phyloP scores from a whole-genome alignment of 495 filamentous ascomycete species.

The Penicillium ucsense region DNA sequence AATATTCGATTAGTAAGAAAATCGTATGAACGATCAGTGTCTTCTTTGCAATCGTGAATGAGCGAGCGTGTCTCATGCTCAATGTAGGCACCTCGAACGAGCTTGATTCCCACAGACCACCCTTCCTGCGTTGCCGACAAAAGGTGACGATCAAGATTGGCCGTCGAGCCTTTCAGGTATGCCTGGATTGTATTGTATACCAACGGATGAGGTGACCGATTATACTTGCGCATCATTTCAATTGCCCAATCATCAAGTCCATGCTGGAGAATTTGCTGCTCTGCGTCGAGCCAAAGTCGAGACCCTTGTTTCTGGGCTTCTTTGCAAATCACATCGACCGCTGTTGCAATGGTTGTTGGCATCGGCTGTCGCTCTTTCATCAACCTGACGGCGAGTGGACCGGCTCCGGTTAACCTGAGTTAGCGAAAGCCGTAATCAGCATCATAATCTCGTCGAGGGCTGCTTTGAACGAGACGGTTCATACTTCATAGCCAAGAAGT shows the following conservation, averaged over 20 bases:
- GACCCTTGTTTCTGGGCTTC: conserved; percentile 20
- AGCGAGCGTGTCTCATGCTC: conserved; percentile 23
- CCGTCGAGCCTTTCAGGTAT: conserved; percentile 29
- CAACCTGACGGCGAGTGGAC: conserved; percentile 19
- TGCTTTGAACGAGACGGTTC: not conserved
- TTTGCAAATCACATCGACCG: conserved; percentile 24
- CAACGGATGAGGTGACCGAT: conserved; percentile 12
- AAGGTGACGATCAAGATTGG: conserved; percentile 24
- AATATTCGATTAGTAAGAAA: conserved; percentile 26
- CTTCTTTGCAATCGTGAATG: conserved; percentile 34
- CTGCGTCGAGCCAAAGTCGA: conserved; percentile 30
- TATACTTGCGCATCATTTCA: conserved; percentile 32
- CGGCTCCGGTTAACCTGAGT: conserved; percentile 24
- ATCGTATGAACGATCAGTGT: conserved; percentile 33
- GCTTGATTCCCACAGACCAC: conserved; percentile 27
- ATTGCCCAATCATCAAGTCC: conserved; percentile 28
- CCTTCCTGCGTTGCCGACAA: conserved; percentile 19
- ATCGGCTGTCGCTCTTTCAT: conserved; percentile 16
- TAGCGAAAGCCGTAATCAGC: no score
- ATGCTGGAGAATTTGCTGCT: conserved; percentile 27
- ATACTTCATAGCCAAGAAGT: conserved; percentile 72
- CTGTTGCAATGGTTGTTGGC: conserved; percentile 15
- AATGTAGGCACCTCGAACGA: conserved; percentile 35
- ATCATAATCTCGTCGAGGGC: no score
- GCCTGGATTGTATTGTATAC: conserved; percentile 35